Evolutionary conservation across 1,284 basidiomycete species (phyloP).

Genomic region (Ustilago nuda): DNA sequence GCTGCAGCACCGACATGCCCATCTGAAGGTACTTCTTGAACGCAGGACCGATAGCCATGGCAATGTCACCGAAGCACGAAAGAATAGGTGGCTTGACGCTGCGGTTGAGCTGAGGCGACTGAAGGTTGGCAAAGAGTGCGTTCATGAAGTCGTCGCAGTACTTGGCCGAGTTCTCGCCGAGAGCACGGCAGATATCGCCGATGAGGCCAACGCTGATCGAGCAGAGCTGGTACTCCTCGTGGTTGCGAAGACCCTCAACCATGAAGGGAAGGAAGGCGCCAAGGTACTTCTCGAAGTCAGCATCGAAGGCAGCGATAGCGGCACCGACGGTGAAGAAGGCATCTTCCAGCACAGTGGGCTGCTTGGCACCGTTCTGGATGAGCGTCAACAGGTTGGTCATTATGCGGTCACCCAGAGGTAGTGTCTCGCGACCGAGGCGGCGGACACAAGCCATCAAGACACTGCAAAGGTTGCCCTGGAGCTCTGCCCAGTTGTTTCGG

Average conservation of each 20-base stretch:
- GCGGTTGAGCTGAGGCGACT: conserved; percentile 88
- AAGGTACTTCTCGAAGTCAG: conserved; percentile 87
- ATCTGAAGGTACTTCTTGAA: conserved; percentile 92
- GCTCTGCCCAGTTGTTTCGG: conserved; percentile 97
- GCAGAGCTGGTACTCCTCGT: conserved; percentile 95
- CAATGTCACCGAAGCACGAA: conserved; percentile 96
- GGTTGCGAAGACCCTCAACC: conserved; percentile 86
- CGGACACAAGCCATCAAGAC: conserved; percentile 64
- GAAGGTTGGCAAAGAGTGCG: conserved; percentile 88
- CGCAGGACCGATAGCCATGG: conserved; percentile 83
- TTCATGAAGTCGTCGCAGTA: conserved; percentile 91
- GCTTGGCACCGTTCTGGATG: conserved; percentile 85
- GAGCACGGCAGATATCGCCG: conserved; percentile 91
- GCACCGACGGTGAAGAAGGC: conserved; percentile 95
- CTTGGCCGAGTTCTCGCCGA: conserved; percentile 83
- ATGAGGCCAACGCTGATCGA: conserved; percentile 95
- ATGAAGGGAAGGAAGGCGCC: conserved; percentile 89
- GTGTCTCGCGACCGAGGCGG: conserved; percentile 85
- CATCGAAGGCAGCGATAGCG: conserved; percentile 78
- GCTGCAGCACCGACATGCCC: conserved; percentile 89
- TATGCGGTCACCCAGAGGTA: conserved; percentile 89
- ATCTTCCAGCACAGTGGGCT: conserved; percentile 95
- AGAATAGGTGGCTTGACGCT: conserved; percentile 97
- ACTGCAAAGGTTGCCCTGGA: conserved; percentile 94
- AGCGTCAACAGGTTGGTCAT: conserved; percentile 92